phyloP scores from a whole-genome alignment of 1,284 basidiomycete genomes.

The Anthracocystis panici-leucophaei region DNA sequence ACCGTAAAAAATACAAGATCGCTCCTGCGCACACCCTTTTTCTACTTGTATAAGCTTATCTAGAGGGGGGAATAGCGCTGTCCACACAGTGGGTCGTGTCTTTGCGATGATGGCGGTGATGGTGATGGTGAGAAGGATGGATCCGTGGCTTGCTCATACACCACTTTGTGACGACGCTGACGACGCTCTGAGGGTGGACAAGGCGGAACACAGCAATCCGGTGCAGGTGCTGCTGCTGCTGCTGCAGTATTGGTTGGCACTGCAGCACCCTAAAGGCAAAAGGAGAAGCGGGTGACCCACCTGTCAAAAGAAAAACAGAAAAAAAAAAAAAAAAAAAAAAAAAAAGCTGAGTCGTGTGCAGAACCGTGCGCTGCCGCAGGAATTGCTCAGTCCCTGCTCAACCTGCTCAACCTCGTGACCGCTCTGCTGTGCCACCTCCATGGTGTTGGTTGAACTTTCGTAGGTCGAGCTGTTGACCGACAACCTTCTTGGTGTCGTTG shows the following conservation, averaged over 20 bases:
- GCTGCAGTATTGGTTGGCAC: too few species aligned
- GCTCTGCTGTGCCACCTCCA: not conserved
- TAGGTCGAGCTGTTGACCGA: not conserved
- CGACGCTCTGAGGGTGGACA: slow-evolving; percentile 19
- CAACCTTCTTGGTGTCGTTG: too few species aligned
- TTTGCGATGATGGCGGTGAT: slow-evolving; percentile 4
- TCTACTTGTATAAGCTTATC: not conserved
- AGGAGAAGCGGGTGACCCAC: not conserved
- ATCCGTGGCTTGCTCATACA: not conserved
- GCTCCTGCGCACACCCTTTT: not conserved
- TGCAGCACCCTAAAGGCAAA: not conserved
- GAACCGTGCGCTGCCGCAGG: not conserved
- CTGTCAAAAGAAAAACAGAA: slow-evolving; percentile 2
- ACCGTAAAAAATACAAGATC: not conserved
- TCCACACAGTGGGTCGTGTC: not conserved
- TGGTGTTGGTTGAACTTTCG: too few species aligned
- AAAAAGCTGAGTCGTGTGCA: slow-evolving; percentile 1
- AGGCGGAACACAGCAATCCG: slow-evolving; percentile 19
- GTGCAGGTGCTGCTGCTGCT: not conserved
- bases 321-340: not conserved
- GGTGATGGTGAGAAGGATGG: slow-evolving; percentile 15
- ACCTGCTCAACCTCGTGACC: too few species aligned
- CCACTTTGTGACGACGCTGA: slow-evolving; percentile 37
- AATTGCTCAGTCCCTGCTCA: not conserved
- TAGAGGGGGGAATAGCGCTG: not conserved